Evolutionary conservation across 1,284 basidiomycete species (phyloP).

Genomic region (Coniferiporia sulphurascens): DNA sequence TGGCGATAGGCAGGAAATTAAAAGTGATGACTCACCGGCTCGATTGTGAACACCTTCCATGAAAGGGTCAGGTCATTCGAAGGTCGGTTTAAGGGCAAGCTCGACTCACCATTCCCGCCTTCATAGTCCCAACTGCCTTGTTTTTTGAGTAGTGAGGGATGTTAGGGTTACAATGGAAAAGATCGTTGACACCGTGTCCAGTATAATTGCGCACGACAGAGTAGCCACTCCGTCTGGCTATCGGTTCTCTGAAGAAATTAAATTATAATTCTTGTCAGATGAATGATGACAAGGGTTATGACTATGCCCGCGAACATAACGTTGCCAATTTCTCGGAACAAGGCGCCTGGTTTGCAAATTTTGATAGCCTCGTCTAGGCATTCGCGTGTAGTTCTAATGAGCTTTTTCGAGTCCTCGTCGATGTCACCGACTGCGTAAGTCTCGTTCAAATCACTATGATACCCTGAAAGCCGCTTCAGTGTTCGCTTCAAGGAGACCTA

Average conservation of each 20-base stretch:
- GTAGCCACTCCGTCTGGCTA: conserved; percentile 77
- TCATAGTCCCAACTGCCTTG: conserved; percentile 80
- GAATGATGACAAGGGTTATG: conserved; percentile 14
- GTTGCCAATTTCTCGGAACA: conserved; percentile 82
- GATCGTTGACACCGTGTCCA: conserved; percentile 85
- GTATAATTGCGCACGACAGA: conserved; percentile 85
- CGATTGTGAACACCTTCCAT: conserved; percentile 43
- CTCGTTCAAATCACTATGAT: conserved; percentile 88
- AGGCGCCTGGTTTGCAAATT: conserved; percentile 84
- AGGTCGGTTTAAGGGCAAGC: neutral
- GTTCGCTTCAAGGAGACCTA: neutral
- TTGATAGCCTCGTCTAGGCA: conserved; percentile 85
- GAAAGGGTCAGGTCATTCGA: neutral
- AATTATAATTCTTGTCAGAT: conserved; percentile 16
- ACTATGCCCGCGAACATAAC: conserved; percentile 53
- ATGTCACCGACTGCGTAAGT: conserved; percentile 87
- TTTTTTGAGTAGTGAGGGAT: conserved; percentile 87
- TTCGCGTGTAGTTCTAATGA: conserved; percentile 78
- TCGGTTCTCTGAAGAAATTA: conserved; percentile 57
- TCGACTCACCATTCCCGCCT: conserved; percentile 70
- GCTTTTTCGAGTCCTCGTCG: conserved; percentile 74
- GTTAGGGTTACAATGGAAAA: conserved; percentile 75
- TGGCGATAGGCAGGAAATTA: conserved; percentile 26
- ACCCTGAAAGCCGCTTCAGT: conserved; percentile 44
- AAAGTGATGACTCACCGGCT: conserved; percentile 49